Percentiles rank a stretch among this genome's conserved stretches.
These are phyloP conservation scores for Margaritispora aquatica DNA, from an alignment of 495 filamentous ascomycete genomes.

Conservation along the genomic window DNA sequence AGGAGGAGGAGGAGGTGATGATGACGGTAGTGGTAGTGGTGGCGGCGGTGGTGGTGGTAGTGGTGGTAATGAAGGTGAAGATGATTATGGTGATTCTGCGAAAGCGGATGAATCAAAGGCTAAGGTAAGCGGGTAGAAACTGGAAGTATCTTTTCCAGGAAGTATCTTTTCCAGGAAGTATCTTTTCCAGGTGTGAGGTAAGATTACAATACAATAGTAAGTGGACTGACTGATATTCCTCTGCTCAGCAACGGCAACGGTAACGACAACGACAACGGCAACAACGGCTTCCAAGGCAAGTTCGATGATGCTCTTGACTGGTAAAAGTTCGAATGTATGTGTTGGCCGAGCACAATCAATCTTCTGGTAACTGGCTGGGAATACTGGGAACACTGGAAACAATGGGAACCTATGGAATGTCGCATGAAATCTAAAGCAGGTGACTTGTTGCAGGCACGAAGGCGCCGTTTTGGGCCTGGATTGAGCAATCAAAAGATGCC, in stretches of 20 bases:
- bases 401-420: no score
- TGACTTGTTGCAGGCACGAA: conserved; percentile 5
- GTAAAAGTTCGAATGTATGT: not conserved
- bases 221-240: no score
- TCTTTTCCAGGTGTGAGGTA: no score
- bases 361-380: not conserved
- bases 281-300: no score
- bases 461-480: not conserved
- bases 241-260: no score
- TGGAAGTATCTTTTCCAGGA: no score
- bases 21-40: not conserved
- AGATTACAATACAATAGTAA: not conserved
- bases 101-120: not conserved
- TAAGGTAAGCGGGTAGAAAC: no score
- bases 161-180: no score
- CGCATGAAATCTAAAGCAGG: conserved; percentile 12
- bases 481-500: not conserved
- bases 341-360: conserved; percentile 3
- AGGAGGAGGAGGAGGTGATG: conserved; percentile 47
- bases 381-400: no score
- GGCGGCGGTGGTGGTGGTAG: no score
- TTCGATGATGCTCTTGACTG: not conserved
- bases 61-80: no score
- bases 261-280: no score
- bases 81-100: not conserved